Percentiles rank a stretch among this genome's conserved stretches.
These are phyloP conservation scores for Russula dissimulans DNA, from an alignment of 768 basidiomycete species.

Conservation along the genomic window DNA sequence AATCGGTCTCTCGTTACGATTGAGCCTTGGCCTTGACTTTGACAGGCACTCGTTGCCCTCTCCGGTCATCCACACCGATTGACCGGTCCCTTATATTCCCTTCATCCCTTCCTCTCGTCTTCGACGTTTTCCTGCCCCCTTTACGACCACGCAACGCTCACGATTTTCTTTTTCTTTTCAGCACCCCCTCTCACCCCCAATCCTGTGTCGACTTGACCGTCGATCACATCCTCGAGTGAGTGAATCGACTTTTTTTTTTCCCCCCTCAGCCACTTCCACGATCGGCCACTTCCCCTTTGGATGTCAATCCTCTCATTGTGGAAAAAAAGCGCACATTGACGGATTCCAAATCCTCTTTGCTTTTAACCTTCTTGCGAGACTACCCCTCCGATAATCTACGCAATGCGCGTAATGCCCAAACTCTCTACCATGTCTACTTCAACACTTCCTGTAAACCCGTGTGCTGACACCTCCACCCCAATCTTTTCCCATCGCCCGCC, in stretches of 20 bases:
- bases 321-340: background rate
- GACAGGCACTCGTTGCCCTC: background rate
- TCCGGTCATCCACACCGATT: background rate
- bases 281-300: slow-evolving; percentile 4
- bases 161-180: slow-evolving; percentile 19
- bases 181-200: background rate
- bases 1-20: background rate
- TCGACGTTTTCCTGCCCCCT: slow-evolving; percentile 24
- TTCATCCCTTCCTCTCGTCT: slow-evolving; percentile 21
- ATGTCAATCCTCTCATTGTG: background rate
- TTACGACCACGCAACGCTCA: slow-evolving; percentile 28
- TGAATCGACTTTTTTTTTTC: slow-evolving; percentile 28
- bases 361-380: background rate
- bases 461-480: slow-evolving; percentile 16
- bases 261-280: background rate
- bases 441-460: background rate
- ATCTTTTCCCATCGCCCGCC: slow-evolving; percentile 17
- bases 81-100: slow-evolving; percentile 30
- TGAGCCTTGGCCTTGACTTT: background rate
- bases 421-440: background rate
- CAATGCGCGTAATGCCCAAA: background rate
- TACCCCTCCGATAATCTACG: background rate
- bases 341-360: background rate
- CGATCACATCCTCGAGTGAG: slow-evolving; percentile 6
- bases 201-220: slow-evolving; percentile 5